Evolutionary conservation across 2,329 filamentous ascomycete species (phyloP), one percentile per base, ranked within the genome.

Genomic region (Aspergillus tamarii): DNA sequence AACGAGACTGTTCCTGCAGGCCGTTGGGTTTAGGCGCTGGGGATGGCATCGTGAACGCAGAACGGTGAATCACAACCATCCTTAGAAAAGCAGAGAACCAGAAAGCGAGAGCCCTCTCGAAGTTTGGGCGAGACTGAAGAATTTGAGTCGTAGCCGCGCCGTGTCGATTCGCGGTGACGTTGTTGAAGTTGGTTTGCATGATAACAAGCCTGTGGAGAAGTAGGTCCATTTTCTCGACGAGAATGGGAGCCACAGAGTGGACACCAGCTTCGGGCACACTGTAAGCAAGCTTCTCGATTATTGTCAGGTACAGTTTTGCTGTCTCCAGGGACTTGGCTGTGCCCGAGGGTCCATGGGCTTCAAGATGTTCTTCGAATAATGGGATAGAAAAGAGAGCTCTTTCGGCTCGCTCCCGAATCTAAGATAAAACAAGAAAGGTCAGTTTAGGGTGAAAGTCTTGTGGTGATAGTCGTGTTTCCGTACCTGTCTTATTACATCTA

Each of bases 41-140:
- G 59, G 69, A 60, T 50, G 69, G 61, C 55, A 69, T 61, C 43
- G 66, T 68, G 65, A 82, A 78, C 4, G 76, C 73, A 19, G 74
- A 69, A 14, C 78, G 78, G 50, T 82, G 79, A 30, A 82, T 73
- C 34, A 77, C 71, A 11, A 79, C 69, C 65, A 82, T 75, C 45
- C 77, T 73, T 6, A 82, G 71, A 39, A 82, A 66, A 43, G 78
- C 71, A n/a, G 74, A 78, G 61, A 80, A 77, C 77, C 79, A 80
- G 60, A 80, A 77, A 10, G 73, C 72, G 43, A 80, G 69, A 12
- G 69, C 69, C 45, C 72, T 70, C 67, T 78, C 74, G 23, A 74
- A 73, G 7, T 68, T 67, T 36, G 68, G 60, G 9, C 74, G 62
- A n/a, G 60, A 62, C 56, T 63, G 64, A 36, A 58, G 64, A 8